Evolutionary conservation across 495 filamentous ascomycete genomes (phyloP), one percentile per base, ranked within the genome.

Genomic region (Lentithecium fluviatile): DNA sequence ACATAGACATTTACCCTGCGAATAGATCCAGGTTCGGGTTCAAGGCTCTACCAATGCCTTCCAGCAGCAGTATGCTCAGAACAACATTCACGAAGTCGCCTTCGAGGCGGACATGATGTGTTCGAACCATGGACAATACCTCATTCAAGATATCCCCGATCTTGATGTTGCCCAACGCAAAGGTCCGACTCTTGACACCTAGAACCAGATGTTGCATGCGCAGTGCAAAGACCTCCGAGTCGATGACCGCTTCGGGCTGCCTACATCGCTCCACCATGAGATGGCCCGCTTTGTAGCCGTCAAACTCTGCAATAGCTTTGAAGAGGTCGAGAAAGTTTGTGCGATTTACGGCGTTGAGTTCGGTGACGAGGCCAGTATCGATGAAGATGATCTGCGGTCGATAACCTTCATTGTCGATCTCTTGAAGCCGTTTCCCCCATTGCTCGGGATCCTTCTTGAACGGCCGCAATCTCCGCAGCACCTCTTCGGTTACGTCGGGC

Each of bases 11-110:
- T 70, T 69, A 87, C 86, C 85, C 88, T 69, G 88, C 86, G 68
- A 99, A 85, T 2, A 99, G 77, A 74, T 99, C 95, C 23, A 97
- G 74, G 36, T 90, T 77, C 0, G 94, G 94, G 71, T 99, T 84
- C 32, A 99, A 77, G 60, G 76, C 88, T 43, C 95, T 80, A 0
- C 95, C 95, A 60, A 99, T 97, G 0, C 95, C 95, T 70, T 99
- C 95, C 1, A 99, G 78, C 1, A 99, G 78, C 37, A 99, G 78
- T 48, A 97, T 96, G 32, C 88, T 93, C 53, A 99, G 88, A 17
- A 99, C 93, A 2, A 99, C 94, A 69, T 99, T 99, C 54, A 97
- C 93, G 73, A 97, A 99, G 70, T 99, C 95, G 1, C 95, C 95
- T 69, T 97, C 95, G 32, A 99, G 82, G 8, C 95, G 82, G 1